These are phyloP conservation scores for Amaranthus tricolor DNA, from an alignment of 179 eudicot species.

Conservation along the genomic window DNA sequence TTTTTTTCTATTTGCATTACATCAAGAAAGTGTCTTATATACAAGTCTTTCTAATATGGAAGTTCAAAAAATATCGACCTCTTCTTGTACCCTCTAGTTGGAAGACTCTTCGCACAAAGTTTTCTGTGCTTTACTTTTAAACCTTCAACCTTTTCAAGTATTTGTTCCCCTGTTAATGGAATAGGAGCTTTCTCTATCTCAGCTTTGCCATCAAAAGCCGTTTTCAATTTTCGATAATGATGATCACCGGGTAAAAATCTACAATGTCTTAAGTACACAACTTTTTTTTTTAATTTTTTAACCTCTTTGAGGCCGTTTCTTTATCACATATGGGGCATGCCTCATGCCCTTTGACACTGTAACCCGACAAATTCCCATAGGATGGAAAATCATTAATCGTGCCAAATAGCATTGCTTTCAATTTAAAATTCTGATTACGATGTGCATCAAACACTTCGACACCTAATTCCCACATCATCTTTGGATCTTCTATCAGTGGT, in stretches of 20 bases:
- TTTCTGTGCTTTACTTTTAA: background rate
- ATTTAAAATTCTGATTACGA: background rate
- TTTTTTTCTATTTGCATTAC: conserved; percentile 12
- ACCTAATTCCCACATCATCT: conserved; percentile 1
- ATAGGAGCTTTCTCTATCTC: background rate
- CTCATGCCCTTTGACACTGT: background rate
- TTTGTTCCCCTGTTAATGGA: background rate
- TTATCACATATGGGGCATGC: conserved; percentile 4
- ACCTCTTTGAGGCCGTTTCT: no score
- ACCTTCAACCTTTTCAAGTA: background rate
- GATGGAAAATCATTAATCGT: conserved; percentile 18
- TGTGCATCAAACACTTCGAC: conserved; percentile 7
- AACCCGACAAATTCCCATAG: conserved; percentile 20
- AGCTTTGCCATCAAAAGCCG: background rate
- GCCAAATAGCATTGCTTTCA: conserved; percentile 6
- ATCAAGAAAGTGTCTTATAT: conserved; percentile 11
- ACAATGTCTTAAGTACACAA: no score
- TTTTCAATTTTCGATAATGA: background rate
- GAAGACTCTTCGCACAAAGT: background rate
- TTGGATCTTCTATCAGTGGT: conserved; percentile 12
- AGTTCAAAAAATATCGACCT: background rate
- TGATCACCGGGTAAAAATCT: no score
- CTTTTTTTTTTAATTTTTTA: no score
- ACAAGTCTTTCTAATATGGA: background rate
- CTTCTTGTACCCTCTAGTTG: conserved; percentile 7